Percentiles rank a stretch among this genome's conserved stretches.
These are phyloP conservation scores for Zasmidium angulare DNA, from an alignment of 2,329 filamentous ascomycete genomes.

Conservation along the genomic window DNA sequence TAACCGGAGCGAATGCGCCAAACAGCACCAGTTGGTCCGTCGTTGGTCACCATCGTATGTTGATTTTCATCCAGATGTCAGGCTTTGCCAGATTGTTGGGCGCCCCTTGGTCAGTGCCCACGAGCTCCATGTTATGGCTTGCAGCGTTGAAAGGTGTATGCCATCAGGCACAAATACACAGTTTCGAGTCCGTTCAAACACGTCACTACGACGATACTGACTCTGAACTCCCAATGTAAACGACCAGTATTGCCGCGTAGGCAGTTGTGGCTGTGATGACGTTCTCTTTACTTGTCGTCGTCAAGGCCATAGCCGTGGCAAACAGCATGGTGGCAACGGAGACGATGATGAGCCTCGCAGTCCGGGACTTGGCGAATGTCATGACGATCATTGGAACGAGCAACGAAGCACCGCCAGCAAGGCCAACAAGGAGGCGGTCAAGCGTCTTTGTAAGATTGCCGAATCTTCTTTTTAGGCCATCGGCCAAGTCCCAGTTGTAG, in stretches of 20 bases:
- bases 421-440: constrained; percentile 7
- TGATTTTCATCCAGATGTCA: too few species aligned
- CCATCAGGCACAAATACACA: too few species aligned
- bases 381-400: constrained; percentile 19
- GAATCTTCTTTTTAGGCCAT: constrained; percentile 10
- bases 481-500: constrained; percentile 10
- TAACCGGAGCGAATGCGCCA: too few species aligned
- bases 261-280: constrained; percentile 12
- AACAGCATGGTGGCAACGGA: constrained; percentile 14
- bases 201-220: background rate
- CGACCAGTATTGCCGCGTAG: constrained; percentile 17
- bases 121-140: too few species aligned
- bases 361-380: constrained; percentile 5
- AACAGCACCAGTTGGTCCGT: too few species aligned
- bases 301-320: constrained; percentile 3
- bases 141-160: too few species aligned
- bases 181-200: background rate
- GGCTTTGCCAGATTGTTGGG: too few species aligned
- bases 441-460: constrained; percentile 9
- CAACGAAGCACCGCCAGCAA: constrained; percentile 4
- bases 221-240: constrained; percentile 12
- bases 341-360: constrained; percentile 11
- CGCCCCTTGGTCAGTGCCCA: too few species aligned
- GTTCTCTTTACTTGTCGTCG: constrained; percentile 4
- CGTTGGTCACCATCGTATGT: too few species aligned